These are phyloP conservation scores for Brettanomyces anomalus DNA, from an alignment of 805 yeast species.

Conservation along the genomic window DNA sequence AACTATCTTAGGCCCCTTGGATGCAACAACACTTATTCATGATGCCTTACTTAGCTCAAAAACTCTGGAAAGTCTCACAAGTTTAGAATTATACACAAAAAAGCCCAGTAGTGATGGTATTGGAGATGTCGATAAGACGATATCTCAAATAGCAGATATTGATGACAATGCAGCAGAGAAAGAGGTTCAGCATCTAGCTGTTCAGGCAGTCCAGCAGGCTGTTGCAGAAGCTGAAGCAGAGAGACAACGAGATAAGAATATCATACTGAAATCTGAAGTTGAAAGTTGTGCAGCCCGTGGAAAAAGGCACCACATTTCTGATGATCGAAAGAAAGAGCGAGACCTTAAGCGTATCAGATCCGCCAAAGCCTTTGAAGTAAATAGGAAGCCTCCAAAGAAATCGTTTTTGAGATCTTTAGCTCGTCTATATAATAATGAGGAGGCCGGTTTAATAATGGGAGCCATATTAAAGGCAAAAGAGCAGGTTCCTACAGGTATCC, in stretches of 20 bases:
- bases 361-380: background rate
- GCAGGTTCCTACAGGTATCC: constrained; percentile 17
- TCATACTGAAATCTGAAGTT: background rate
- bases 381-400: background rate
- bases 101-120: constrained; percentile 13
- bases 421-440: too few species aligned
- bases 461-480: constrained; percentile 37
- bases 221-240: constrained; percentile 10
- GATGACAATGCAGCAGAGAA: constrained; percentile 4
- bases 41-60: constrained; percentile 66
- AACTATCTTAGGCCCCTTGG: background rate
- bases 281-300: background rate
- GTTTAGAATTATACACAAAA: constrained; percentile 23
- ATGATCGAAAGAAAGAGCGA: background rate
- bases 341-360: background rate
- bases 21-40: constrained; percentile 42
- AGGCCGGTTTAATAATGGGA: constrained; percentile 24
- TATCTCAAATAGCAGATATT: background rate
- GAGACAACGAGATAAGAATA: constrained; percentile 3
- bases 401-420: too few species aligned
- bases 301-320: background rate
- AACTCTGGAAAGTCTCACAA: constrained; percentile 41
- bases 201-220: constrained; percentile 19
- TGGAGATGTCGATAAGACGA: constrained; percentile 13
- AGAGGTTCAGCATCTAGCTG: constrained; percentile 24